phyloP scores from a whole-genome alignment of 1,139 yeast species.

The Candida smagusa region DNA sequence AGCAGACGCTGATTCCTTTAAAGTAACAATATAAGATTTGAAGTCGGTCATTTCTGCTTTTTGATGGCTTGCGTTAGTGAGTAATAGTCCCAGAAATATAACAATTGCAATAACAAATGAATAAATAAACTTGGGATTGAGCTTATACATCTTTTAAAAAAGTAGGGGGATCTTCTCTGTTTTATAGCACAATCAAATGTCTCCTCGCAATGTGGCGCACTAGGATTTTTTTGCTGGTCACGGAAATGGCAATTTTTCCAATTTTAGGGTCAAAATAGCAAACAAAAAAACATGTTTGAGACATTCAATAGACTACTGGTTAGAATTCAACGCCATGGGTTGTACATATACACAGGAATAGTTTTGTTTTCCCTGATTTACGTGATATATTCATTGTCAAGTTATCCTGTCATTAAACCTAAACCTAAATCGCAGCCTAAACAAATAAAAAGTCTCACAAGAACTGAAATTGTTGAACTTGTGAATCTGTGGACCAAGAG shows the following conservation, averaged over 20 bases:
- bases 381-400: conserved; percentile 23
- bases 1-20: conserved; percentile 33
- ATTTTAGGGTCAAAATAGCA: too few relatives aligned
- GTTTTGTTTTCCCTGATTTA: conserved; percentile 33
- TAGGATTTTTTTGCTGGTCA: neutral
- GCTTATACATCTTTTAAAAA: neutral
- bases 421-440: conserved; percentile 1
- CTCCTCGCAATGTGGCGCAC: too few relatives aligned
- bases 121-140: conserved; percentile 2
- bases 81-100: conserved; percentile 4
- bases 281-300: conserved; percentile 4
- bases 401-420: conserved; percentile 4
- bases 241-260: neutral
- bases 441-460: neutral
- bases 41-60: conserved; percentile 14
- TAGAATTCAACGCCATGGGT: conserved; percentile 32
- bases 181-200: neutral
- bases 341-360: conserved; percentile 33
- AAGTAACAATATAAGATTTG: conserved; percentile 37
- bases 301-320: conserved; percentile 27
- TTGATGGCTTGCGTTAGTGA: conserved; percentile 1
- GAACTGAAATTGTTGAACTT: conserved; percentile 3
- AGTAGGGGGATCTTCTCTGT: neutral
- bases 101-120: conserved; percentile 5
- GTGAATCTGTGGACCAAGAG: conserved; percentile 19